Conservation (phyloP, 345 rosid species). For the Brassica cretica region DNA sequence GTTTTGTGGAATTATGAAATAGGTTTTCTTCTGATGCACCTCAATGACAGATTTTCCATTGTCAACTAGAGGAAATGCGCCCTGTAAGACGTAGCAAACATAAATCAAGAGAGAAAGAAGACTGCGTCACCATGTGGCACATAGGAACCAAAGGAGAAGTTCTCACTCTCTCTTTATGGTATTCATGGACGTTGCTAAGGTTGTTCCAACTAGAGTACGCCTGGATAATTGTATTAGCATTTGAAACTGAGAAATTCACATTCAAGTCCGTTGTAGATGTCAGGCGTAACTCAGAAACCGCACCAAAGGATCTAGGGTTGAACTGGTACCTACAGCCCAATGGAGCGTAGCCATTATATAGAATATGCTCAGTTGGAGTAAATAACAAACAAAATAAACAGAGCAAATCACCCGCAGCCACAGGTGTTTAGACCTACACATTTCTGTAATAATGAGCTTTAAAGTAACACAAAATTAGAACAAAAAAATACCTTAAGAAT, state of each 20-base stretch:
- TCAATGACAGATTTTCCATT: conserved; percentile 61
- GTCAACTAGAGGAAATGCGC: conserved; percentile 48
- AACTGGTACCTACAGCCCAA: conserved; percentile 70
- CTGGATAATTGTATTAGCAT: conserved; percentile 89
- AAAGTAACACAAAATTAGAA: background rate
- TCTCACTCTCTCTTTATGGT: conserved; percentile 52
- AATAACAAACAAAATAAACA: conserved; percentile 12
- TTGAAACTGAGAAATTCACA: conserved; percentile 80
- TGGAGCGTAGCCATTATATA: conserved; percentile 29
- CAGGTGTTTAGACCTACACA: conserved; percentile 6
- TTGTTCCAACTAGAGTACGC: conserved; percentile 97
- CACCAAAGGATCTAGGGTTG: conserved; percentile 68
- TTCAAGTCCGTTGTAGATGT: conserved; percentile 74
- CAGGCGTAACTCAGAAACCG: conserved; percentile 84
- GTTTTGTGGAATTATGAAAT: conserved; percentile 82
- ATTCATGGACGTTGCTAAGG: conserved; percentile 57
- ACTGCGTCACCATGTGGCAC: conserved; percentile 16
- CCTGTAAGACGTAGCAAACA: conserved; percentile 47
- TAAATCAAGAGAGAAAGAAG: conserved; percentile 17
- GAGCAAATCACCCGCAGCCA: background rate
- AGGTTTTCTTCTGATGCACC: conserved; percentile 72
- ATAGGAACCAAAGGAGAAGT: conserved; percentile 17
- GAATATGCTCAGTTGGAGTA: conserved; percentile 7
- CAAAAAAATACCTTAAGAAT: conserved; percentile 58
- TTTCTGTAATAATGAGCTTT: background rate